These are phyloP conservation scores for Asterochloris erici DNA, from an alignment of 139 green algal genomes.

Conservation along the genomic window DNA sequence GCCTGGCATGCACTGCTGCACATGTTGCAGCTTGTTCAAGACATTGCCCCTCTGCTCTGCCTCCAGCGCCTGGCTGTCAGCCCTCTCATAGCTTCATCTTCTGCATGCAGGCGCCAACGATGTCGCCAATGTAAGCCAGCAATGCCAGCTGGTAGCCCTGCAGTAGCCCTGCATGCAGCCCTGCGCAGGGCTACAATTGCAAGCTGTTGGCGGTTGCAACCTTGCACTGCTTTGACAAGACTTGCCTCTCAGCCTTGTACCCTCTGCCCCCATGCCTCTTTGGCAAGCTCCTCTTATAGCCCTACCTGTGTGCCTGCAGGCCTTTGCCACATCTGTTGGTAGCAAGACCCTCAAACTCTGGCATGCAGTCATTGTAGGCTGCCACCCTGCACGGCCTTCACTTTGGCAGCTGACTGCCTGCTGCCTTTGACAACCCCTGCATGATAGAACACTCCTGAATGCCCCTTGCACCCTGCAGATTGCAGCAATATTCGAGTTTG, in stretches of 20 bases:
- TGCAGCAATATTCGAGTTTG: constrained; percentile 36
- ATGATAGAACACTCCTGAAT: neutral
- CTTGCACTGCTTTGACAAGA: no score
- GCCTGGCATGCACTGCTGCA: neutral
- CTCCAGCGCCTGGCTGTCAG: neutral
- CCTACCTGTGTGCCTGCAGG: no score
- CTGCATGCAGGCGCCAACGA: constrained; percentile 7
- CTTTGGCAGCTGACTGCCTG: no score
- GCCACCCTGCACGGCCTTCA: neutral
- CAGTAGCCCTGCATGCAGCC: no score
- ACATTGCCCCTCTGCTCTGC: neutral
- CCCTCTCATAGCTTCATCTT: no score
- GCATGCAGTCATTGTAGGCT: constrained; percentile 22
- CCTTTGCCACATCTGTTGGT: constrained; percentile 37
- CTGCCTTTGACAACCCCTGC: neutral
- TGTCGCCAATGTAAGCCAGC: constrained; percentile 27
- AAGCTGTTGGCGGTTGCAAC: no score
- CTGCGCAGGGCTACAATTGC: no score
- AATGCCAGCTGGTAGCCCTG: no score
- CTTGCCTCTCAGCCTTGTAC: no score
- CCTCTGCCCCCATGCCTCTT: no score
- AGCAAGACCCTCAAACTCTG: constrained; percentile 28
- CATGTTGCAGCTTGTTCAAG: neutral
- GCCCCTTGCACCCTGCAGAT: constrained; percentile 7
- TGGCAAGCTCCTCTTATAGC: no score